Conservation (phyloP, 768 basidiomycete genomes). For the Suillus sp. region DNA sequence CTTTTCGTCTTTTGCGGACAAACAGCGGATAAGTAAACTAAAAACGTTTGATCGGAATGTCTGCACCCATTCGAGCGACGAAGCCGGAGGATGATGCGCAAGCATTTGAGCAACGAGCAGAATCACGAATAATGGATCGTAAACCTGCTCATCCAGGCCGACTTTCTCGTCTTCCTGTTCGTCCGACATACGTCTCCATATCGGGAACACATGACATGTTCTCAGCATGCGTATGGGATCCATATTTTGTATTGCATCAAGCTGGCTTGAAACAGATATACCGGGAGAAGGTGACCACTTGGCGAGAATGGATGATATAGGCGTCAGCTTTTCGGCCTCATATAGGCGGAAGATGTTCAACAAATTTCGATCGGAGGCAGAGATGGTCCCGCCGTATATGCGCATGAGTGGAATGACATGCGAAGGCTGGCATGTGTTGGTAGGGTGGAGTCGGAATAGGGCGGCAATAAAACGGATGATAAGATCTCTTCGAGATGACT, state of each 20-base stretch:
- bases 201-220: constrained; percentile 72
- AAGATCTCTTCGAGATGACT: constrained; percentile 40
- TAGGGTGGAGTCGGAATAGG: constrained; percentile 76
- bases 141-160: constrained; percentile 46
- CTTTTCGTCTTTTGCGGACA: constrained; percentile 65
- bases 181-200: constrained; percentile 55
- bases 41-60: constrained; percentile 80
- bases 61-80: constrained; percentile 57
- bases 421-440: constrained; percentile 82
- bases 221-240: constrained; percentile 70
- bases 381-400: constrained; percentile 77
- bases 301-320: constrained; percentile 62
- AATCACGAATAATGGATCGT: constrained; percentile 81
- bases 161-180: constrained; percentile 28
- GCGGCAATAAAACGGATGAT: constrained; percentile 59
- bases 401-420: constrained; percentile 77
- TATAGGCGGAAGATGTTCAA: constrained; percentile 80
- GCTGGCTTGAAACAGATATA: constrained; percentile 43
- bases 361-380: constrained; percentile 61
- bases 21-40: constrained; percentile 66
- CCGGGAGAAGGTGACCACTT: constrained; percentile 62
- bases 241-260: constrained; percentile 70
- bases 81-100: constrained; percentile 55
- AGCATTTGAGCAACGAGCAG: constrained; percentile 68
- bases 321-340: constrained; percentile 66